These are phyloP conservation scores for Tetraselmis chui DNA, from an alignment of 139 green algal species.

Conservation along the genomic window DNA sequence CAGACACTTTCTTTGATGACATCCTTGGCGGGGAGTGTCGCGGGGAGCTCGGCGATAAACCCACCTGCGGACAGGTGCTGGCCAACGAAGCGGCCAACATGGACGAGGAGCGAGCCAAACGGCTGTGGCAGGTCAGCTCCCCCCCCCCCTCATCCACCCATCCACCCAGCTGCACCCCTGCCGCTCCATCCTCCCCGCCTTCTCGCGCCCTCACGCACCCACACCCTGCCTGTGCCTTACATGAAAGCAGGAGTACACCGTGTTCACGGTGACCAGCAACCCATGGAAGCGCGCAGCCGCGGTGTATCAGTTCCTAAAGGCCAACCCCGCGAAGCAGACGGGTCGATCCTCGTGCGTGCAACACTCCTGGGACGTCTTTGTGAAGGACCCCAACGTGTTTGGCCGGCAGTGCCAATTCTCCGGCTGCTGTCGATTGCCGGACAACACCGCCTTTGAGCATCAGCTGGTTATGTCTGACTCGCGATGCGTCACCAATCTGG, in stretches of 20 bases:
- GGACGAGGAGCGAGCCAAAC: background rate
- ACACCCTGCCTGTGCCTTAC: too few species aligned
- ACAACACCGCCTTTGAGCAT: background rate
- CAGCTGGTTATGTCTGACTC: background rate
- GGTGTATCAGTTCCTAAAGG: background rate
- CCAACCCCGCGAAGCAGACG: background rate
- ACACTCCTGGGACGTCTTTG: background rate
- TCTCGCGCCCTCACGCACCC: background rate
- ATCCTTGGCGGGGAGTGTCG: background rate
- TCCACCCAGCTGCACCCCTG: background rate
- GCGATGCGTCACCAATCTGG: background rate
- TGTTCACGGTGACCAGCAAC: background rate
- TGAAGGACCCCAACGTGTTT: background rate
- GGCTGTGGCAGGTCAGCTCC: background rate
- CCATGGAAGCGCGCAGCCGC: background rate
- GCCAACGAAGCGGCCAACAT: background rate
- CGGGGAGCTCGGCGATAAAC: background rate
- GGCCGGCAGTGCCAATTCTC: background rate
- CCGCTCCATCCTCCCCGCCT: too few species aligned
- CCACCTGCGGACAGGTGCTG: background rate
- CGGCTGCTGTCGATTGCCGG: background rate
- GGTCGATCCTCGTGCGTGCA: background rate
- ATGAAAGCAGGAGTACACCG: background rate
- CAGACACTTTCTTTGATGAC: background rate
- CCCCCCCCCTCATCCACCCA: background rate